Conservation (phyloP, 148 eudicot species). For the Persicaria maculosa region DNA sequence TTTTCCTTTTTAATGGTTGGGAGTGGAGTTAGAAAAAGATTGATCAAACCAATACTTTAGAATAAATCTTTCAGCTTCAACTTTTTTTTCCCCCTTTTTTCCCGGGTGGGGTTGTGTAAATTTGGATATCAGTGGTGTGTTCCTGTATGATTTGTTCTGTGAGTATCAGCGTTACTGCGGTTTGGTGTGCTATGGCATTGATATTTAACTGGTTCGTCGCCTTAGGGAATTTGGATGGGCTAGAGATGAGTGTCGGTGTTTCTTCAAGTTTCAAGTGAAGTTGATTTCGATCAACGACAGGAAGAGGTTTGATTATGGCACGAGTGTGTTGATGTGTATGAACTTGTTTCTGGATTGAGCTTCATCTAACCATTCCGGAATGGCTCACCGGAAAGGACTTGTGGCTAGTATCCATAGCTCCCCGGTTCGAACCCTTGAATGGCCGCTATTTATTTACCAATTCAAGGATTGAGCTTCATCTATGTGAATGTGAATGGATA, state of each 20-base stretch:
- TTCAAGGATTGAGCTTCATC: too few relatives aligned
- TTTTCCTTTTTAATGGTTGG: background rate
- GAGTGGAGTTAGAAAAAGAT: constrained; percentile 8
- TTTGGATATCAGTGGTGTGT: background rate
- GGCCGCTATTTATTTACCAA: too few relatives aligned
- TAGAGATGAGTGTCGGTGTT: background rate
- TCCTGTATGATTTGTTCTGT: constrained; percentile 5
- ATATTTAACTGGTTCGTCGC: background rate
- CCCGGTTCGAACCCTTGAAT: too few relatives aligned
- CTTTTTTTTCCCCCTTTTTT: background rate
- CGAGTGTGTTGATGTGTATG: too few relatives aligned
- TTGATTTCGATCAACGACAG: background rate
- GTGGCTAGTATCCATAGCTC: too few relatives aligned
- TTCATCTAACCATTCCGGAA: too few relatives aligned
- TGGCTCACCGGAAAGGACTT: too few relatives aligned
- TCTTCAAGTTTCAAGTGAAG: background rate
- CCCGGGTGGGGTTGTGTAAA: constrained; percentile 6
- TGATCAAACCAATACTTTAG: background rate
- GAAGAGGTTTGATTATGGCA: too few relatives aligned
- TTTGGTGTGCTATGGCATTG: background rate
- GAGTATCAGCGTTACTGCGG: constrained; percentile 6
- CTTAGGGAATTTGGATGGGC: background rate
- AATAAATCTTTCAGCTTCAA: background rate
- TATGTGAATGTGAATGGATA: too few relatives aligned
- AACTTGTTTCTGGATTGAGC: too few relatives aligned